phyloP scores from a whole-genome alignment of 768 basidiomycete species.

The Podaxis mareebaensis region DNA sequence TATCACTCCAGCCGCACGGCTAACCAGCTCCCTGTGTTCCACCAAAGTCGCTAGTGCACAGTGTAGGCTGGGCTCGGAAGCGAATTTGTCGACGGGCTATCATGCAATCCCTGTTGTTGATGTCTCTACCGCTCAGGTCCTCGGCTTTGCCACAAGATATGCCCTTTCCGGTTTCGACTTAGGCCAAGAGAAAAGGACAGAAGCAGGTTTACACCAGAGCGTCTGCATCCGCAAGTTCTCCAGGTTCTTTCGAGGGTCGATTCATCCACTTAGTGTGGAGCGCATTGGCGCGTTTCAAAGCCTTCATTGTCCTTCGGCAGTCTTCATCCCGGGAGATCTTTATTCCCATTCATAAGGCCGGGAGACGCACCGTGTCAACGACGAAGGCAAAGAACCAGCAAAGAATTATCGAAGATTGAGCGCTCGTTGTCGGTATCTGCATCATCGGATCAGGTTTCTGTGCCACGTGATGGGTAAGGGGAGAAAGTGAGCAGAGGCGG shows the following conservation, averaged over 20 bases:
- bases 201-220: conserved; percentile 49
- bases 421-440: too few species aligned
- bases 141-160: not conserved
- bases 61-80: not conserved
- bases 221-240: conserved; percentile 41
- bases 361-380: too few species aligned
- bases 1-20: conserved; percentile 50
- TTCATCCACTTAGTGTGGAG: not conserved
- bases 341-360: not conserved
- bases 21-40: not conserved
- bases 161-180: not conserved
- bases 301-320: not conserved
- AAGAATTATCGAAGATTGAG: too few species aligned
- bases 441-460: too few species aligned
- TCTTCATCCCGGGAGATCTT: not conserved
- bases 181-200: conserved; percentile 47
- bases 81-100: conserved; percentile 21
- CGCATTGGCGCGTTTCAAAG: not conserved
- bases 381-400: too few species aligned
- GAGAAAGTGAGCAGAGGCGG: too few species aligned
- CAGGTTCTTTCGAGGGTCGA: conserved; percentile 23
- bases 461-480: too few species aligned
- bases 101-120: conserved; percentile 54
- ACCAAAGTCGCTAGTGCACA: not conserved
- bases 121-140: conserved; percentile 44